Base-by-base conservation (phyloP, 495 filamentous ascomycete genomes). In the Bombardia bombarda region DNA sequence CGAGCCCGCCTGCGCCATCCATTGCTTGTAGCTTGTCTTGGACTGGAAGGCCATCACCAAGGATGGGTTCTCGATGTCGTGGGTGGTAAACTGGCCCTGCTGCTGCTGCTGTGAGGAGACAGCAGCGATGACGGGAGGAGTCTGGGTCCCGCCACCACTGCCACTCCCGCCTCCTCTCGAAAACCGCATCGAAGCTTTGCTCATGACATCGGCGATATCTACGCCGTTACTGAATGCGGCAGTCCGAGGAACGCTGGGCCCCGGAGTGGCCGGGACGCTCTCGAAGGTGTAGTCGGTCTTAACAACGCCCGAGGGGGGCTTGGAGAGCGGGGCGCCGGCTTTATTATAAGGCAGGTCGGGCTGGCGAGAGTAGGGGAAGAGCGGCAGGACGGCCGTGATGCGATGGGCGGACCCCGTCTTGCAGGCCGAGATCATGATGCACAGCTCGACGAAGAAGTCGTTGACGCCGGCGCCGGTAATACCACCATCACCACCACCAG, bases 331-430 rank as follows among this genome's bases (percentile, higher is more conserved):
- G 41, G 93, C 90, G 16, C 92, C 92, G 28, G 80, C 65, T 66
- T 95, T 97, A 63, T 93, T 90, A 66, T 97, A 98, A 5, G 93
- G 90, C 26, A 97, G 75, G 52, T 98, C 93, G 53, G 85, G 88
- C 60, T 98, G 92, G 39, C 93, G 74, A 42, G 86, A 92, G 63
- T 98, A 98, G 0, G 92, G 92, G 66, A 98, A 98, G 31, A 97
- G 77, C 40, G 92, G 92, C 30, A 98, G 79, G 22, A 98, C 90
- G 14, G 86, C 92, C 16, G 90, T 97, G 51, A 98, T 86, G 42
- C 86, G 74, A 59, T 80, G 84, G 3, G 92, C 92, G 23, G 87
- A 93, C 39, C 93, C 92, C 3, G 87, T 96, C 67, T 96, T 95
- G 75, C 93, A 97, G 48, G 92, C 92, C 16, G 87, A 93, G 51